Percentiles rank a stretch among this genome's conserved stretches.
phyloP scores from a whole-genome alignment of 192 early-diverging fungal species.

The Lobosporangium transversale region DNA sequence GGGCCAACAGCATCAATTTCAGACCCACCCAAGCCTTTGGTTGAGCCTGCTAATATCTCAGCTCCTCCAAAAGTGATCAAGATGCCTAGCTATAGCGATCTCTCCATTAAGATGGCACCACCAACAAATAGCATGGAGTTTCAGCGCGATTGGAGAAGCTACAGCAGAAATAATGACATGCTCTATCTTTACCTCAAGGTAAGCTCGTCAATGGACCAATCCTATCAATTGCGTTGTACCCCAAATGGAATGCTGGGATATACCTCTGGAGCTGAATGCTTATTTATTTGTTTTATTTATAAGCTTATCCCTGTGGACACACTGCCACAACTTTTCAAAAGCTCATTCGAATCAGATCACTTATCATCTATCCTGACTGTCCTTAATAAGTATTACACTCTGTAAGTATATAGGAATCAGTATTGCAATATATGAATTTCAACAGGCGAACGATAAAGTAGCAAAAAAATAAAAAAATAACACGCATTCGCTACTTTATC shows the following conservation, averaged over 20 bases:
- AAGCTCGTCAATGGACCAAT: too few relatives aligned
- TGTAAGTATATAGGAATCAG: conserved; percentile 14
- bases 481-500: too few relatives aligned
- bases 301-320: conserved; percentile 57
- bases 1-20: too few relatives aligned
- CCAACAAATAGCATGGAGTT: conserved; percentile 76
- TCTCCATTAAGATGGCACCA: conserved; percentile 11
- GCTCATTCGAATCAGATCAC: conserved; percentile 61
- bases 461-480: too few relatives aligned
- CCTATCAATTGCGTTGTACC: too few relatives aligned
- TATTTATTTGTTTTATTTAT: too few relatives aligned
- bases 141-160: conserved; percentile 76
- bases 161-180: conserved; percentile 55
- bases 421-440: too few relatives aligned
- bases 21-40: neutral
- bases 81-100: neutral
- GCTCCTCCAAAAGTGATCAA: neutral
- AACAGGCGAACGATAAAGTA: too few relatives aligned
- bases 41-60: neutral
- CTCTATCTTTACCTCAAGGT: conserved; percentile 74
- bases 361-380: conserved; percentile 58
- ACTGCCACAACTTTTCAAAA: conserved; percentile 54
- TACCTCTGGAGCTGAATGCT: too few relatives aligned
- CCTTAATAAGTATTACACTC: conserved; percentile 44
- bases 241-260: too few relatives aligned